Base-by-base conservation (phyloP, 352 stramenopile genomes). In the Aphanomyces cochlioides region DNA sequence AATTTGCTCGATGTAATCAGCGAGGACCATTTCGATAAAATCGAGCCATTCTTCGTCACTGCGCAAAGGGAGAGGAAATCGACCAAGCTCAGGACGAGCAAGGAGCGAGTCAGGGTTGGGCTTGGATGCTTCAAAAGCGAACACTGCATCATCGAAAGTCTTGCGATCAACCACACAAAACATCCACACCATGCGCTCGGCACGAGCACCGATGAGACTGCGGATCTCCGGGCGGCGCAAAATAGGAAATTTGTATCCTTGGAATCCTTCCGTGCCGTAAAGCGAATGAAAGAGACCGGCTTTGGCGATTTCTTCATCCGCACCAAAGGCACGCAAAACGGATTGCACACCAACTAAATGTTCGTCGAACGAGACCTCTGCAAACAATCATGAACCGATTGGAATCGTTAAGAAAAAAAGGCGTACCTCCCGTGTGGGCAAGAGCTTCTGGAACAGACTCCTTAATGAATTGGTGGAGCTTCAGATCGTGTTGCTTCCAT, bases 191-290 rank as follows among this genome's bases (percentile, higher is more conserved):
- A 90, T 60, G 37, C 74, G 79, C 74, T 90, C 83, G 43, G 83
- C 74, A 47, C 79, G 75, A 50, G 74, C 39, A 13, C 83, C 83
- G 70, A 90, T 88, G 43, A 88, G 61, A 0, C 70, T 43, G 56
- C 74, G 73, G 53, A 87, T 84, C 67, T 75, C 66, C 41, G 56
- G 45, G 58, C 80, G 76, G 65, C 82, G 71, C 40, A 38, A 58
- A 5, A 90, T 48, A 47, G 80, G 75, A 19, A 90, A 69, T 36
- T 78, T 76, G 70, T 84, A 88, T 28, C 83, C 83, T 75, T 90
- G 81, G 71, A 90, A 90, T 41, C 83, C 83, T 76, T 90, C 83
- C 15, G 83, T 90, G 5, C 81, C 83, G 72, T 90, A 90, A 70
- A 90, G 85, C 4, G 69, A 80, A 77, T 90, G 83, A 71, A 90